Base-by-base conservation (phyloP, 2,329 filamentous ascomycete species). In the Shiraia bambusicola region DNA sequence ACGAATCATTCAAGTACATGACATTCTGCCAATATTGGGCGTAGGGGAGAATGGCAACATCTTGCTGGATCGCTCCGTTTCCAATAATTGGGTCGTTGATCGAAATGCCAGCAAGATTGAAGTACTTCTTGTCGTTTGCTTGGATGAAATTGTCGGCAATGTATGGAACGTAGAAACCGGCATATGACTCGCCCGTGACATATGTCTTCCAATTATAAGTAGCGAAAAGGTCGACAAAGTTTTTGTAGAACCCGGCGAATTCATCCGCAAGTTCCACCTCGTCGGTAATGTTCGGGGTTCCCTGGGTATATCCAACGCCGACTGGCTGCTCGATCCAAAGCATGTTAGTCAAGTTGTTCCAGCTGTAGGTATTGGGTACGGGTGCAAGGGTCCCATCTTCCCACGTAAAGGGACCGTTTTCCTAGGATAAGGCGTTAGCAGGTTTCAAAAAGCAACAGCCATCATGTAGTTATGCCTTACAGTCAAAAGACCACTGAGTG, bases 371-470 rank as follows among this genome's bases (percentile, higher is more conserved):
- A 59, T 90, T 90, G 31, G 73, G 69, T 0, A 82, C 74, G 0
- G 86, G 86, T 13, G 75, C 74, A 40, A 75, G 78, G 1, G 85
- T 91, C 25, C 88, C 88, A 10, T 80, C 75, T 59, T 85, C 79
- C 66, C 67, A 70, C 1, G 52, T 63, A 37, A 67, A 67, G 0
- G 87, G 84, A 0, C 88, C 87, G 54, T 89, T 91, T 55, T 92
- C 87, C 19, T 22, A 22, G 19, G 8, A 8, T 22, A 5, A 22
- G 8, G 8, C 8, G 19, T 22, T 22, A 22, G 19, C 8, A 22
- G 8, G 4, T 22, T 22, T 8, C 19, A 22, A 22, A n/a, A n/a
- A n/a, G n/a, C 19, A 22, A 22, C 19, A 22, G 8, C 19, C 4
- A 22, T 8, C 4, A 5, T 22, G 19, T 5, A 22, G 19, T 4